A percentile compares a stretch with the other conserved stretches of the same genome.
Evolutionary conservation across 352 stramenopile genomes (phyloP).

Genomic region (Phytopythium montanum): DNA sequence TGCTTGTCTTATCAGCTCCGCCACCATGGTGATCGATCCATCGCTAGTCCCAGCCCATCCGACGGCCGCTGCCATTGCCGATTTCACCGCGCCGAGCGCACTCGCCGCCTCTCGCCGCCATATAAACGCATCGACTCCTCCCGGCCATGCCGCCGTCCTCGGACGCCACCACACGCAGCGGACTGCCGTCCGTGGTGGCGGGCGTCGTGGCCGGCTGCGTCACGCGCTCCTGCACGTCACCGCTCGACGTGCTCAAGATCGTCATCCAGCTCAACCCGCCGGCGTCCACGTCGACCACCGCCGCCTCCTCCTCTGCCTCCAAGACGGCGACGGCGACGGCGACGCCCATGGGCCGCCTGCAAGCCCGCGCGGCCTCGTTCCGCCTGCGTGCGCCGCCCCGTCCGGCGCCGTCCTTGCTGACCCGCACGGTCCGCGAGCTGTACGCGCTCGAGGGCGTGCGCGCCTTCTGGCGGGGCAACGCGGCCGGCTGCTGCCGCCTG

Average conservation of each 20-base stretch:
- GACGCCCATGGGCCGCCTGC: conserved; percentile 14
- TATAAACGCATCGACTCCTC: not conserved
- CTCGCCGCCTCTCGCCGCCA: not conserved
- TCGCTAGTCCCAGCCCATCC: not conserved
- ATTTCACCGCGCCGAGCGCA: not conserved
- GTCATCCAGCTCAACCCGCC: conserved; percentile 74
- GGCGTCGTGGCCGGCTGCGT: conserved; percentile 77
- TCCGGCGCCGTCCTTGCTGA: conserved; percentile 21
- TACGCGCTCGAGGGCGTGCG: conserved; percentile 64
- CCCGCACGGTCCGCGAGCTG: conserved; percentile 45
- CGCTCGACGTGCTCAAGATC: conserved; percentile 84
- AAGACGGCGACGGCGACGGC: conserved; percentile 14
- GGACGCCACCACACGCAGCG: conserved; percentile 5
- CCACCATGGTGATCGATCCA: too few relatives aligned
- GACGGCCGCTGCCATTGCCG: not conserved
- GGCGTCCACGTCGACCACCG: not conserved
- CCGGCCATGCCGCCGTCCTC: not conserved
- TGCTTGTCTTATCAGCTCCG: not conserved
- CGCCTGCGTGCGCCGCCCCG: not conserved
- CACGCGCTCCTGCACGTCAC: conserved; percentile 77
- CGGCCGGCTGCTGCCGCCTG: conserved; percentile 69
- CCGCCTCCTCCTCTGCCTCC: not conserved
- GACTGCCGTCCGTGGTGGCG: conserved; percentile 63
- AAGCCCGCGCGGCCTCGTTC: not conserved
- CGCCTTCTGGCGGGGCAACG: conserved; percentile 80